Conservation (phyloP, 495 filamentous ascomycete genomes). For the Aspergillus nanangensis region DNA sequence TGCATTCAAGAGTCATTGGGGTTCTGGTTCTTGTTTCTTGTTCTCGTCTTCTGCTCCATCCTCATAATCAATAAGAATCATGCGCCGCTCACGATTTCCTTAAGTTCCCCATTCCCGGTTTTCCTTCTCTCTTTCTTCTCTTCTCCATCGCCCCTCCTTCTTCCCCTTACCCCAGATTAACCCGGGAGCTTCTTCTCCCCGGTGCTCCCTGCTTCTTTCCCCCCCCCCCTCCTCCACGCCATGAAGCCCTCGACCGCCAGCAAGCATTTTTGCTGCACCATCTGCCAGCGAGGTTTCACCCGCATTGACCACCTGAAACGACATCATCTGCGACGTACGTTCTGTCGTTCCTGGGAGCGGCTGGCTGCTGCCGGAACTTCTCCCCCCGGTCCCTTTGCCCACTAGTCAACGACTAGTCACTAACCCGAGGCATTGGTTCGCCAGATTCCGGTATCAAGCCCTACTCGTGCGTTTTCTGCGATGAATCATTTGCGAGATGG, state of each 20-base stretch:
- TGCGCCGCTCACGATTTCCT: too few species aligned
- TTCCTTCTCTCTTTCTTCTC: not conserved
- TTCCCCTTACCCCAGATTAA: slow-evolving; percentile 7
- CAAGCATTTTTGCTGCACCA: slow-evolving; percentile 43
- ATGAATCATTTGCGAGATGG: slow-evolving; percentile 44
- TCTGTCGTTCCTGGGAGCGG: not conserved
- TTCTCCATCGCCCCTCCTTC: slow-evolving; percentile 10
- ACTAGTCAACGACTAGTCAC: slow-evolving; percentile 7
- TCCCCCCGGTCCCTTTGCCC: not conserved
- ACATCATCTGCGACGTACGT: slow-evolving; percentile 44
- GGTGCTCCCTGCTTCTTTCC: too few species aligned
- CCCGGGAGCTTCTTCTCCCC: slow-evolving; percentile 31
- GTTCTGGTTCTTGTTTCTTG: too few species aligned
- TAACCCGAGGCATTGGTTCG: slow-evolving; percentile 9
- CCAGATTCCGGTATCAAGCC: slow-evolving; percentile 44
- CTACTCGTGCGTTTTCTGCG: slow-evolving; percentile 42
- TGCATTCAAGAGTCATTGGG: too few species aligned
- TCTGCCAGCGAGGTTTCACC: slow-evolving; percentile 45
- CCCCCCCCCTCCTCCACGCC: slow-evolving; percentile 9
- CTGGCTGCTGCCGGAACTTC: not conserved
- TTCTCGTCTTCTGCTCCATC: too few species aligned
- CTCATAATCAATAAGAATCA: too few species aligned
- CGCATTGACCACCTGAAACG: slow-evolving; percentile 47
- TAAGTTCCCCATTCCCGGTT: not conserved
- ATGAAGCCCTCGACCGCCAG: slow-evolving; percentile 35